Conservation (phyloP, 2,329 filamentous ascomycete genomes). For the Aspergillus brunneoviolaceus region DNA sequence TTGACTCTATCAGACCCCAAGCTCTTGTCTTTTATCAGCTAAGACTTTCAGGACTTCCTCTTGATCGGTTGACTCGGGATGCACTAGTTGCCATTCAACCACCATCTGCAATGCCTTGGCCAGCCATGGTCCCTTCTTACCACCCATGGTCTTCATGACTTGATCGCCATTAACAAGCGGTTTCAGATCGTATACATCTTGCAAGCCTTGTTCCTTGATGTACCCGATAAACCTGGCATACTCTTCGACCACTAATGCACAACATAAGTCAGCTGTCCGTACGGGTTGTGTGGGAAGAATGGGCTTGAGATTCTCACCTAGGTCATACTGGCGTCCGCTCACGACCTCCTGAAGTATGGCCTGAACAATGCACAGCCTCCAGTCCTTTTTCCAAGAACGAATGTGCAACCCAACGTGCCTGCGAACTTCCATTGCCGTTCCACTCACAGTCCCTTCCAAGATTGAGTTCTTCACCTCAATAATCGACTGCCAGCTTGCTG, state of each 20-base stretch:
- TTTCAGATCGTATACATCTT: constrained; percentile 56
- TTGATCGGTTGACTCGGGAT: constrained; percentile 66
- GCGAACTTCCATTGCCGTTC: constrained; percentile 35
- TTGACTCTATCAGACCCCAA: constrained; percentile 35
- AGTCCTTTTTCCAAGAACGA: constrained; percentile 39
- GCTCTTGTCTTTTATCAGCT: constrained; percentile 50
- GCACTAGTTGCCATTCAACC: constrained; percentile 83
- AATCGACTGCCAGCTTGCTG: constrained; percentile 65
- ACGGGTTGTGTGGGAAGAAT: neutral
- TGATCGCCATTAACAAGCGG: constrained; percentile 72
- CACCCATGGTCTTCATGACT: constrained; percentile 65
- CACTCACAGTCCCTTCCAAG: constrained; percentile 25
- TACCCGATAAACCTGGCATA: constrained; percentile 57
- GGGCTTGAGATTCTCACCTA: constrained; percentile 30
- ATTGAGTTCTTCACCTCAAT: constrained; percentile 54
- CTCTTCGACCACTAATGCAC: constrained; percentile 44
- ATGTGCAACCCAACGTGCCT: constrained; percentile 38
- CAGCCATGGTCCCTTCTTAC: constrained; percentile 78
- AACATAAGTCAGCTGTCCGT: constrained; percentile 12
- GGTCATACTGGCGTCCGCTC: constrained; percentile 28
- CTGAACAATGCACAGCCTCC: constrained; percentile 41
- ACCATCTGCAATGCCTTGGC: constrained; percentile 73
- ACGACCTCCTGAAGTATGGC: constrained; percentile 43
- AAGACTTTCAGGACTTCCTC: constrained; percentile 62
- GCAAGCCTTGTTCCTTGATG: constrained; percentile 51